Percentiles rank a stretch among this genome's conserved stretches.
Conservation (phyloP, 225 moss, liverwort and hornwort species). For the Marchantia paleacea region DNA sequence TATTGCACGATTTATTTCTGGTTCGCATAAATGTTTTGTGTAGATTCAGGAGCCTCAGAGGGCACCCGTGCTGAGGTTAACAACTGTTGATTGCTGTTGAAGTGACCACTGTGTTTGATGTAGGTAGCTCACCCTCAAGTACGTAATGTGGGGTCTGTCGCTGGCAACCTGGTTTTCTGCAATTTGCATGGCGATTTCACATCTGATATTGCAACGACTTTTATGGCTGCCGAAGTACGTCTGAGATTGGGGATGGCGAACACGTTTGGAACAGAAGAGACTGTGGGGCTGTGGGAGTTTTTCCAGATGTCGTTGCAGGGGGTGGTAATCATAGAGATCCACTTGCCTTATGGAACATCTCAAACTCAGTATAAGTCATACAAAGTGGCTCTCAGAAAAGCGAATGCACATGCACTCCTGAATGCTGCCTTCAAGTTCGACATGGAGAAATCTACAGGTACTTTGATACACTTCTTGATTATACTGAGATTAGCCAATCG, state of each 20-base stretch:
- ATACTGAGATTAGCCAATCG: background rate
- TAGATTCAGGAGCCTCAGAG: background rate
- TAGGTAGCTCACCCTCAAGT: conserved; percentile 88
- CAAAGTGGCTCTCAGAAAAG: conserved; percentile 73
- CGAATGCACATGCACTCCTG: conserved; percentile 69
- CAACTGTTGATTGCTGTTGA: background rate
- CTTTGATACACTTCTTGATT: background rate
- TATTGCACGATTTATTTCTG: background rate
- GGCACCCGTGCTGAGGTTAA: background rate
- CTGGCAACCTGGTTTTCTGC: conserved; percentile 67
- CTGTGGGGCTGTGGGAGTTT: conserved; percentile 52
- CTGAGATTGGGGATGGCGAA: conserved; percentile 62
- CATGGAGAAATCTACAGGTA: conserved; percentile 53
- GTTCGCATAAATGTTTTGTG: background rate
- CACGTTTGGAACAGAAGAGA: conserved; percentile 44
- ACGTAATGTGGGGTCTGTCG: conserved; percentile 72
- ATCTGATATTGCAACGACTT: conserved; percentile 70
- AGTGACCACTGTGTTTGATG: background rate
- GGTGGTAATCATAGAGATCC: conserved; percentile 61
- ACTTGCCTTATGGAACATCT: conserved; percentile 41
- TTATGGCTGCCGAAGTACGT: conserved; percentile 58
- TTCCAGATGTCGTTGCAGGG: conserved; percentile 54
- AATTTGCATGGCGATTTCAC: conserved; percentile 71
- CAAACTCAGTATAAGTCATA: conserved; percentile 47
- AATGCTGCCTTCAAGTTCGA: conserved; percentile 77